Conservation (phyloP, 1,284 basidiomycete genomes). For the Calocybe gambosa region DNA sequence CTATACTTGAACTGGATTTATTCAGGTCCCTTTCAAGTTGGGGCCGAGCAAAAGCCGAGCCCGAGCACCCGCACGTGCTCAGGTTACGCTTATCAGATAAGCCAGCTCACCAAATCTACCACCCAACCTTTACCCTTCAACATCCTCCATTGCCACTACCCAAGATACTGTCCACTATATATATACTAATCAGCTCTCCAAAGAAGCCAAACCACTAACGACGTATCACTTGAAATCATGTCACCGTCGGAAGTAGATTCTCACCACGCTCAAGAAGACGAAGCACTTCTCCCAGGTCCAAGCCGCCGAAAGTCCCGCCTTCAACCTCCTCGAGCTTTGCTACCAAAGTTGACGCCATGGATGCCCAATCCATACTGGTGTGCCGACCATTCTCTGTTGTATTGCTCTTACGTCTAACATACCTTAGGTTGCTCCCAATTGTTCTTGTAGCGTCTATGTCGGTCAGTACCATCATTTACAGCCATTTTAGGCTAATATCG, state of each 20-base stretch:
- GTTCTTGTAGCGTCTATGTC: conserved; percentile 39
- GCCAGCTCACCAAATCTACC: conserved; percentile 9
- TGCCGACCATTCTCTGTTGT: conserved; percentile 6
- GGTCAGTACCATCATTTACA: conserved; percentile 22
- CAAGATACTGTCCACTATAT: background rate
- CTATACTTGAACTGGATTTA: background rate
- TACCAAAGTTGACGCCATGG: conserved; percentile 18
- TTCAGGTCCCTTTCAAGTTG: background rate
- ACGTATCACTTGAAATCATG: conserved; percentile 15
- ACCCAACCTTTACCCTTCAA: background rate
- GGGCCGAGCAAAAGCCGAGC: background rate
- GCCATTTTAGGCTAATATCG: background rate
- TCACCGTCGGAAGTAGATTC: conserved; percentile 1
- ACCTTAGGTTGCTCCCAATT: conserved; percentile 37
- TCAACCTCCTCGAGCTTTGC: conserved; percentile 9
- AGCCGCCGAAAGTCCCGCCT: conserved; percentile 8
- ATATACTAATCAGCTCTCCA: background rate
- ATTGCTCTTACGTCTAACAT: conserved; percentile 2
- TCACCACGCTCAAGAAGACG: conserved; percentile 10
- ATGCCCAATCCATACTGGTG: conserved; percentile 32
- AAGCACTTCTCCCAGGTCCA: conserved; percentile 16
- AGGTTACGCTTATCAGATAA: conserved; percentile 19
- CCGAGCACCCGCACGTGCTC: conserved; percentile 4
- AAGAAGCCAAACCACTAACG: conserved; percentile 7
- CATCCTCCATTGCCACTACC: background rate